Evolutionary conservation across 306 rosid species (phyloP), one percentile per base, ranked within the genome.

Genomic region (Prunus kanzakura): DNA sequence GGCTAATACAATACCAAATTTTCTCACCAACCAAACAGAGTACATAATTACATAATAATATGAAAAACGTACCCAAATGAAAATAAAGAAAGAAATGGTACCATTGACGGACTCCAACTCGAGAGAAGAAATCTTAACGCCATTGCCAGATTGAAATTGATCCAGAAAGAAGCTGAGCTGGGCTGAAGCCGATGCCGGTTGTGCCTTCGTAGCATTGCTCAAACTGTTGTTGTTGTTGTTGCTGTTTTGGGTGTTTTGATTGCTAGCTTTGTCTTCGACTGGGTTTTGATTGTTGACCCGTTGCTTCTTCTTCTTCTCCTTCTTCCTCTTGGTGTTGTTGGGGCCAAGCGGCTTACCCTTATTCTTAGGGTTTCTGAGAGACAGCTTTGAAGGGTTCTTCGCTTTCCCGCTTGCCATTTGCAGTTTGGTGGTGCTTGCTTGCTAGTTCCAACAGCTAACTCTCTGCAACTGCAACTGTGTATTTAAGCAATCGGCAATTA

Each of bases 51-150:
- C 13, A 20, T 2, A 46, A 41, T 9, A 8, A 50, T 3, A 38
- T 47, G 20, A 6, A 19, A 80, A 19, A 57, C 3, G 25, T 19
- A 22, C 64, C 23, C 41, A 58, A 19, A 19, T 1, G 18, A 19
- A 3, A 55, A 55, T 41, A 47, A 2, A 25, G 6, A 19, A 4
- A 67, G 30, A 22, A 32, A 46, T 52, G 16, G 16, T 35, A 90
- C 96, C 90, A 70, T 83, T 88, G n/a, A 95, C 67, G 32, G 93
- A 85, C 43, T 95, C 89, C 9, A 88, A 50, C 80, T 92, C 98
- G 30, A 92, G 86, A 52, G 97, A 90, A 49, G 98, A 95, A 43
- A 92, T 82, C 58, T 87, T 79, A 18, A 90, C 20, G 35, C 73
- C 91, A 45, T 80, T 89, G 43, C 86, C 91, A 2, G 96, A 78